phyloP scores from a whole-genome alignment of 306 rosid genomes.

The Prunus salicina region DNA sequence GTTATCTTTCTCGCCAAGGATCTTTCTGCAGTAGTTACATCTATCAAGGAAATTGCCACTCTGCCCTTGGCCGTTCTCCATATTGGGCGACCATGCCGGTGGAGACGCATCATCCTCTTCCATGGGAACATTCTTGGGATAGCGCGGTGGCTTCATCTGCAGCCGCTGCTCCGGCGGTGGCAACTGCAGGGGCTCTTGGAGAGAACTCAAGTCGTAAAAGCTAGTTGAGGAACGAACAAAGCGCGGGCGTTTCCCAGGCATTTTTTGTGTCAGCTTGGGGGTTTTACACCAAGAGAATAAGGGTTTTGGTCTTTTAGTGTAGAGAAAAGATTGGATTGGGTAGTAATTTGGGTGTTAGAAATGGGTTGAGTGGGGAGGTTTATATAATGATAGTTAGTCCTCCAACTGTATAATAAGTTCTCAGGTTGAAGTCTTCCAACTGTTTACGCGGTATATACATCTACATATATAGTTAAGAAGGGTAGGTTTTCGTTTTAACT shows the following conservation, averaged over 20 bases:
- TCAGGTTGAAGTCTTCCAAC: neutral
- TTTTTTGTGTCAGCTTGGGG: neutral
- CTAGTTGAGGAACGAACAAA: conserved; percentile 7
- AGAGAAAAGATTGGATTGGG: neutral
- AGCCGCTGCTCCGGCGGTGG: neutral
- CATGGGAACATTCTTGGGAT: neutral
- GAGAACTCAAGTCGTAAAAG: neutral
- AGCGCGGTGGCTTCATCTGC: neutral
- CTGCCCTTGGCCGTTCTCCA: neutral
- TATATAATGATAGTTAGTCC: neutral
- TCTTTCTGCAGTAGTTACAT: conserved; percentile 7
- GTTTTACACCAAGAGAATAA: neutral
- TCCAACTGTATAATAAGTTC: neutral
- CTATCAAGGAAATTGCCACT: neutral
- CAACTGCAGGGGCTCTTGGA: neutral
- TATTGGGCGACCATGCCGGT: neutral
- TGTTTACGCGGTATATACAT: neutral
- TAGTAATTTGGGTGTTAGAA: neutral
- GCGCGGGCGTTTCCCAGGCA: conserved; percentile 18
- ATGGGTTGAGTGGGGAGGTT: neutral
- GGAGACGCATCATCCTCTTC: neutral
- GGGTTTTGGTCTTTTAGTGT: neutral
- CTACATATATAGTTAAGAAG: neutral
- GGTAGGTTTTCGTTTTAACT: neutral
- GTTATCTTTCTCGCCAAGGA: neutral